Base-by-base conservation (phyloP, 768 basidiomycete genomes). In the Infundibulicybe gibba region DNA sequence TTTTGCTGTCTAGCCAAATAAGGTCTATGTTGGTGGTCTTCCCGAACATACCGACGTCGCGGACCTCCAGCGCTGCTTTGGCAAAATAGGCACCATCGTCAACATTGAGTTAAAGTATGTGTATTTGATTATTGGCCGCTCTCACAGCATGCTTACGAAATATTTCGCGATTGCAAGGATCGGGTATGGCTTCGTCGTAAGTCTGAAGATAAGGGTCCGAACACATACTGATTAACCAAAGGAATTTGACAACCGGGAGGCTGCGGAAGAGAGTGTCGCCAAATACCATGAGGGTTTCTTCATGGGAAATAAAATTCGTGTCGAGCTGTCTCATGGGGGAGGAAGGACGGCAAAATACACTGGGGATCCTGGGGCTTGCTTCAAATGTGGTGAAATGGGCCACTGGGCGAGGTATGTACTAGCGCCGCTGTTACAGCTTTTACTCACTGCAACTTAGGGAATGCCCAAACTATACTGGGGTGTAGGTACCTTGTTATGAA, bases 281-380 rank as follows among this genome's bases (percentile, higher is more conserved):
- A 91, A 91, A 61, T 94, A 93, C 56, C 79, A 94, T 52, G 90
- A 92, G 70, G 90, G 90, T 1, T 85, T 74, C 51, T 94, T 94
- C 62, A 90, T 94, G 89, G 90, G 91, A 37, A 91, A 90, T 64
- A 91, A 89, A 71, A 91, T 94, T 47, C 83, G 87, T 10, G 91
- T 93, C 9, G 91, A 93, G 59, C 68, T 85, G 12, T 92, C 91
- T 30, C 89, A 85, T 62, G 88, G 89, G 25, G 89, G 90, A 43
- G 87, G 89, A 13, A 75, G 88, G 47, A 82, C 85, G 12, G 84
- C 86, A 8, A 91, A 89, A 60, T 88, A 83, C 50, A 66, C 78
- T n/a, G 82, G 84, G n/a, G 91, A 91, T 44, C 88, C 90, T 12
- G 88, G 90, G 3, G 87, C 89, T 39, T 93, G 91, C 61, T 93